phyloP scores from a whole-genome alignment of 2,329 filamentous ascomycete genomes.

The Xylaria sp. region DNA sequence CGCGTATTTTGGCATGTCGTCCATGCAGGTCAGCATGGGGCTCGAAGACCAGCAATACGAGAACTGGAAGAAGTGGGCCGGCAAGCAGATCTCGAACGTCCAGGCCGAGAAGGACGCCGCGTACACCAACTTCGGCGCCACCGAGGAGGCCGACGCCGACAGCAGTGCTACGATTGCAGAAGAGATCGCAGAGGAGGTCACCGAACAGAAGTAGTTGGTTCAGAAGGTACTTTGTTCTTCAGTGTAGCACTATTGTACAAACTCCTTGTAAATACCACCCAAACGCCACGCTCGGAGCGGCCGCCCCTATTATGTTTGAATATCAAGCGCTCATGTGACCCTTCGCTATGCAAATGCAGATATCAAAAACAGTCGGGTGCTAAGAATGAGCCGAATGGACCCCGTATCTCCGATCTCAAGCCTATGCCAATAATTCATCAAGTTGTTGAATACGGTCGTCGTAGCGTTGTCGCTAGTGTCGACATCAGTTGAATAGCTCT shows the following conservation, averaged over 20 bases:
- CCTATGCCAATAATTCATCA: conserved; percentile 21
- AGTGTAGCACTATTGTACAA: conserved; percentile 46
- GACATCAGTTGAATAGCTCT: conserved; percentile 30
- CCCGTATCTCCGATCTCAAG: background rate
- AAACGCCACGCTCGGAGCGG: conserved; percentile 22
- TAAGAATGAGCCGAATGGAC: background rate
- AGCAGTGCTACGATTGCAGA: conserved; percentile 25
- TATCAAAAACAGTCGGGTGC: conserved; percentile 12
- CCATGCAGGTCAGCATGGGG: conserved; percentile 79
- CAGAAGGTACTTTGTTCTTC: conserved; percentile 25
- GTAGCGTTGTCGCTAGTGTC: conserved; percentile 39
- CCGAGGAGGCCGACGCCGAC: conserved; percentile 37
- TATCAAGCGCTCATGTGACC: conserved; percentile 21
- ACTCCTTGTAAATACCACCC: conserved; percentile 34
- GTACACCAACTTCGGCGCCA: conserved; percentile 41
- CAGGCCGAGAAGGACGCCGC: conserved; percentile 41
- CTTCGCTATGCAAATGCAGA: conserved; percentile 21
- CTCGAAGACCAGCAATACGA: conserved; percentile 85
- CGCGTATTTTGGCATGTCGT: conserved; percentile 85
- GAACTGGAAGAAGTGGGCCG: conserved; percentile 72
- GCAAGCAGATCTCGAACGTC: conserved; percentile 42
- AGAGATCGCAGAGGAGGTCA: conserved; percentile 17
- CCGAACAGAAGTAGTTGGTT: background rate
- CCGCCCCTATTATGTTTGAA: conserved; percentile 3
- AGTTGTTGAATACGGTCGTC: conserved; percentile 41